Conservation (phyloP, 2,329 filamentous ascomycete species). For the Apiospora pterosperma region DNA sequence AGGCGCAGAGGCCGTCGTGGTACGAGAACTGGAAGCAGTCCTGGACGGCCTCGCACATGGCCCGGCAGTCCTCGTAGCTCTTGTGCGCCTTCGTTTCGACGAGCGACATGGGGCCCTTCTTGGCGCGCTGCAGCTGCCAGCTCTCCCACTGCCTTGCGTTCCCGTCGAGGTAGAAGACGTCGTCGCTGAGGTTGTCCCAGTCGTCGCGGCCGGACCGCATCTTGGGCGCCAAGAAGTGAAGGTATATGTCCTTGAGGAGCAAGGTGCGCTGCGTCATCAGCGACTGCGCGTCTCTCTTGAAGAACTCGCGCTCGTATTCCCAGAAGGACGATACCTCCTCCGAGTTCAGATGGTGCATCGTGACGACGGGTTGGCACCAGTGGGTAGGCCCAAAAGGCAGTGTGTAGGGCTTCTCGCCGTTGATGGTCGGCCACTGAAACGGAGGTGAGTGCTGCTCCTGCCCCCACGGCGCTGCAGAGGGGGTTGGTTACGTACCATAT, state of each 20-base stretch:
- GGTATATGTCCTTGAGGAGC: slow-evolving; percentile 27
- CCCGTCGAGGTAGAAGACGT: slow-evolving; percentile 37
- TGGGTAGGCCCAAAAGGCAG: slow-evolving; percentile 46
- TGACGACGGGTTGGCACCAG: slow-evolving; percentile 47
- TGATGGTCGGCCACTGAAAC: slow-evolving; percentile 47
- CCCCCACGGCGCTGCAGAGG: slow-evolving; percentile 39
- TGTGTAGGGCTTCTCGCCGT: slow-evolving; percentile 51
- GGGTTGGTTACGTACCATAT: slow-evolving; percentile 40
- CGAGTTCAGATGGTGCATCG: slow-evolving; percentile 45
- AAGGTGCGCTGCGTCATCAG: slow-evolving; percentile 28
- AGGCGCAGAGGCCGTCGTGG: slow-evolving; percentile 33
- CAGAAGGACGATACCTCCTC: slow-evolving; percentile 38
- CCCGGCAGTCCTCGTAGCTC: slow-evolving; percentile 23
- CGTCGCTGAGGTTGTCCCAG: slow-evolving; percentile 29
- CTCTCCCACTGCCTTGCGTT: slow-evolving; percentile 25
- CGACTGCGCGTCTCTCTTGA: slow-evolving; percentile 1
- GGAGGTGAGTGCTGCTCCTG: slow-evolving; percentile 31
- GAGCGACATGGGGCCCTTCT: slow-evolving; percentile 28
- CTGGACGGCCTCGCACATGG: slow-evolving; percentile 18
- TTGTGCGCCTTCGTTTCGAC: slow-evolving; percentile 16
- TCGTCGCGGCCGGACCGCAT: slow-evolving; percentile 18
- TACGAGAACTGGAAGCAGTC: slow-evolving; percentile 28
- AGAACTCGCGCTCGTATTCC: slow-evolving; percentile 38
- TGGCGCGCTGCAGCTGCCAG: slow-evolving; percentile 28
- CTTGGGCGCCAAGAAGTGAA: slow-evolving; percentile 21